Conservation (phyloP, 257 asterid species). For the Capsicum chinense region DNA sequence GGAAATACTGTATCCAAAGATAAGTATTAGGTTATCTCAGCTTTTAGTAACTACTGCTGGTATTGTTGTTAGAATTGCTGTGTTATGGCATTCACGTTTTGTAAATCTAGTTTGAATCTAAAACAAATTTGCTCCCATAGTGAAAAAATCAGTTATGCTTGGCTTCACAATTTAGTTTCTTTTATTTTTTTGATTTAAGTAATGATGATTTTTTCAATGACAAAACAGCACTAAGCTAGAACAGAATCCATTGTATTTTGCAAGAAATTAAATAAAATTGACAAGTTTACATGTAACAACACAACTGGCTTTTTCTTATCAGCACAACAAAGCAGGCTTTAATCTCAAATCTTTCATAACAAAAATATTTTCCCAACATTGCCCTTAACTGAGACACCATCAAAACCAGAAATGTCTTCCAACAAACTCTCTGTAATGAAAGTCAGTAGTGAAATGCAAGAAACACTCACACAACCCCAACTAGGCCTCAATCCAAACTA, state of each 20-base stretch:
- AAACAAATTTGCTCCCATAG: not conserved
- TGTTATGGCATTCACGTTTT: not conserved
- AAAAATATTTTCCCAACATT: not conserved
- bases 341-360: not conserved
- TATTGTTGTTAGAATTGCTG: not conserved
- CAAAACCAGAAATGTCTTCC: slow-evolving; percentile 22
- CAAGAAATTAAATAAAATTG: slow-evolving; percentile 7
- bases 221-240: slow-evolving; percentile 4
- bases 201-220: not conserved
- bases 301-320: not conserved
- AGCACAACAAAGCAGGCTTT: not conserved
- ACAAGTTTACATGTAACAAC: not conserved
- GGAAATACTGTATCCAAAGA: not conserved
- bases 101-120: not conserved
- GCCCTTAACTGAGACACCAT: slow-evolving; percentile 10
- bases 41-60: not conserved
- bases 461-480: not conserved
- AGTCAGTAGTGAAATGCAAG: not conserved
- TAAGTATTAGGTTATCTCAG: not conserved
- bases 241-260: not conserved
- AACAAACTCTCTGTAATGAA: not conserved
- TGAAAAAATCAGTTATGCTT: not conserved
- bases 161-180: not conserved
- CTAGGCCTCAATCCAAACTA: not conserved
- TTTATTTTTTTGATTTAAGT: not conserved